Percentiles rank a stretch among this genome's conserved stretches.
phyloP scores from a whole-genome alignment of 192 early-diverging fungal genomes.

The Coemansia brasiliensis region DNA sequence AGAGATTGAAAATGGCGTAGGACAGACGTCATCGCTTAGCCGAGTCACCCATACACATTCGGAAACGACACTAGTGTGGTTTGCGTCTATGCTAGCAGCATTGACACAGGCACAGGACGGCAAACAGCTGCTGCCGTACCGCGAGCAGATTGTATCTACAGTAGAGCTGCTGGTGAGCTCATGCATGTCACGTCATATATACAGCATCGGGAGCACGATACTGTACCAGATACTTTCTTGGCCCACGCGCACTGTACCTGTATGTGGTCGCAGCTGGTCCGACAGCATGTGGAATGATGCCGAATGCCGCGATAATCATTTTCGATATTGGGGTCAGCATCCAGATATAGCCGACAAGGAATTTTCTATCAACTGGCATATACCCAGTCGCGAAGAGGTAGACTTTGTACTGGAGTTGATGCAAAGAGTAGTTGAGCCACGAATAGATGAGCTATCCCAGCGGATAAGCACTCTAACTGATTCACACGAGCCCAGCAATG shows the following conservation, averaged over 20 bases:
- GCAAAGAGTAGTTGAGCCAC: conserved; percentile 55
- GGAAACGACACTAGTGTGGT: conserved; percentile 53
- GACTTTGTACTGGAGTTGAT: conserved; percentile 68
- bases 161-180: conserved; percentile 27
- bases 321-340: conserved; percentile 76
- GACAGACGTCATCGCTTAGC: conserved; percentile 39
- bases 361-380: conserved; percentile 75
- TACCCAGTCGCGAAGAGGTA: conserved; percentile 66
- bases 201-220: conserved; percentile 21
- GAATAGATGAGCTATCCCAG: conserved; percentile 19
- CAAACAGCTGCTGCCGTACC: conserved; percentile 29
- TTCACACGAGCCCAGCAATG: conserved; percentile 13
- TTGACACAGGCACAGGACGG: conserved; percentile 27
- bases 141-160: conserved; percentile 13
- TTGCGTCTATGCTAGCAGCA: conserved; percentile 27
- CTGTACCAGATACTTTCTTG: conserved; percentile 16
- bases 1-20: conserved; percentile 48
- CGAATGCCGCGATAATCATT: conserved; percentile 65
- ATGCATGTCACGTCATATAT: conserved; percentile 43
- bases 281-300: conserved; percentile 29
- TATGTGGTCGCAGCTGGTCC: conserved; percentile 34
- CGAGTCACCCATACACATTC: conserved; percentile 33
- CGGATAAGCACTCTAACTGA: conserved; percentile 14
- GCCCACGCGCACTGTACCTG: conserved; percentile 19
- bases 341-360: conserved; percentile 42